Evolutionary conservation across 75 land plant genomes (phyloP).

Genomic region (Selaginella moellendorffii): DNA sequence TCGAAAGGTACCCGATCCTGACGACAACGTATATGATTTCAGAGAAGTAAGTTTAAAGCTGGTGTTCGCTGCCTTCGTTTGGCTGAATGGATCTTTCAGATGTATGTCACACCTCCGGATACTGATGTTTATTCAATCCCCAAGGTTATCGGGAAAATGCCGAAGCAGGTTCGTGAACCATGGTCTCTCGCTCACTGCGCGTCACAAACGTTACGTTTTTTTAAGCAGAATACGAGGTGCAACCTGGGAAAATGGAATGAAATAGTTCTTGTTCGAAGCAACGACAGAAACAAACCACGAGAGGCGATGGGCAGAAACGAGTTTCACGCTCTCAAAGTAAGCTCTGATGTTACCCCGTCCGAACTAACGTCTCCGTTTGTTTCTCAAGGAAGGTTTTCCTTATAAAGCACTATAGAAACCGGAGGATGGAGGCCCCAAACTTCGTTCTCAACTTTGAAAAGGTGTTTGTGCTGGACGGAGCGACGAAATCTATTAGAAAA

Average conservation of each 20-base stretch:
- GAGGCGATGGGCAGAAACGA: conserved; percentile 6
- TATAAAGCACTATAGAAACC: conserved; percentile 73
- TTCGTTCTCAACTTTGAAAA: conserved; percentile 91
- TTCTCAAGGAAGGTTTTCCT: conserved; percentile 80
- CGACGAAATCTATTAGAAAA: conserved; percentile 66
- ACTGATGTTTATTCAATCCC: conserved; percentile 93
- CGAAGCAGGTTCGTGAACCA: conserved; percentile 48
- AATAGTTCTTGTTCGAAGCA: not conserved
- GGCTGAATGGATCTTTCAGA: conserved; percentile 26
- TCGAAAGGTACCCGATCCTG: conserved; percentile 80
- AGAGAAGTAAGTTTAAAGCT: conserved; percentile 46
- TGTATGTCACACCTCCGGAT: conserved; percentile 98
- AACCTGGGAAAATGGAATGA: not conserved
- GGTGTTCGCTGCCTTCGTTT: not conserved
- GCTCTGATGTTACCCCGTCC: not conserved
- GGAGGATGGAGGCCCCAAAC: conserved; percentile 45
- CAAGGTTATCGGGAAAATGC: conserved; percentile 76
- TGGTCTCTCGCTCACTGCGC: not conserved
- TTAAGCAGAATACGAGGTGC: not conserved
- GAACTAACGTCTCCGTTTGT: not conserved
- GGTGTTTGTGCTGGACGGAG: conserved; percentile 83
- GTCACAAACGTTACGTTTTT: not conserved
- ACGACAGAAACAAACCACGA: conserved; percentile 6
- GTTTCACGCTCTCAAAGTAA: not conserved
- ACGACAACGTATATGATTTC: conserved; percentile 78